A percentile compares a stretch with the other conserved stretches of the same genome.
Conservation (phyloP, 495 filamentous ascomycete species). For the Hyphodiscus hymeniophilus region DNA sequence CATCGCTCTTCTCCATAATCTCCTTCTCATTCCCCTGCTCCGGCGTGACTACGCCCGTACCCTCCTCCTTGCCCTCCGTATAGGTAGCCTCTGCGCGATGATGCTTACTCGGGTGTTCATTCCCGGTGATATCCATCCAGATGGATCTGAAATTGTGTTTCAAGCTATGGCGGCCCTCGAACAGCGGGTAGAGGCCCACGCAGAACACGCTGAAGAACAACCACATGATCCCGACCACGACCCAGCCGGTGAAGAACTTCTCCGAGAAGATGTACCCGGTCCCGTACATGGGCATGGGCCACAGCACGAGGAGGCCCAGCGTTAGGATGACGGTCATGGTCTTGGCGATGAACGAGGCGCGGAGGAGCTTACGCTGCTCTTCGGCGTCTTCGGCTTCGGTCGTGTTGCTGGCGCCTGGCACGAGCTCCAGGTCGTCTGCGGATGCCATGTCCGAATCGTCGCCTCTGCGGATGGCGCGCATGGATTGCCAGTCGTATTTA, state of each 20-base stretch:
- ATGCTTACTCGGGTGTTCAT: conserved; percentile 13
- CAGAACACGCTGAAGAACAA: conserved; percentile 49
- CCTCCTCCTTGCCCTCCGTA: conserved; percentile 18
- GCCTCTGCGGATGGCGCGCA: conserved; percentile 72
- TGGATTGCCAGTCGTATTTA: conserved; percentile 82
- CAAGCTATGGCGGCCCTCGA: conserved; percentile 43
- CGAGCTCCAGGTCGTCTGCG: conserved; percentile 14
- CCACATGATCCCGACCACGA: conserved; percentile 68
- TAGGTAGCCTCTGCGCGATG: conserved; percentile 16
- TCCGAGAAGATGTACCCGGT: conserved; percentile 67
- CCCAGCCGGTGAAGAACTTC: conserved; percentile 77
- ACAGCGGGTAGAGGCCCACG: conserved; percentile 20
- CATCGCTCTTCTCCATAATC: too few species aligned
- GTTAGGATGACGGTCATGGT: conserved; percentile 67
- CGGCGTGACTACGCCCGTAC: neutral
- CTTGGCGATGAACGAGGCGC: conserved; percentile 71
- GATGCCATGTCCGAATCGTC: conserved; percentile 59
- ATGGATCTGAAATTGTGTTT: conserved; percentile 56
- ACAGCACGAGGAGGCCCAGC: conserved; percentile 69
- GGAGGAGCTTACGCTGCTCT: conserved; percentile 45
- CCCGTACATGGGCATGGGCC: conserved; percentile 95
- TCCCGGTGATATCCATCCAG: conserved; percentile 48
- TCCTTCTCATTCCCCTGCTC: too few species aligned
- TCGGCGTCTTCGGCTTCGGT: conserved; percentile 9
- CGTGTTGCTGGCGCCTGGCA: conserved; percentile 9